These are phyloP conservation scores for Verticillium dahliae DNA, from an alignment of 2,329 filamentous ascomycete genomes.

Conservation along the genomic window DNA sequence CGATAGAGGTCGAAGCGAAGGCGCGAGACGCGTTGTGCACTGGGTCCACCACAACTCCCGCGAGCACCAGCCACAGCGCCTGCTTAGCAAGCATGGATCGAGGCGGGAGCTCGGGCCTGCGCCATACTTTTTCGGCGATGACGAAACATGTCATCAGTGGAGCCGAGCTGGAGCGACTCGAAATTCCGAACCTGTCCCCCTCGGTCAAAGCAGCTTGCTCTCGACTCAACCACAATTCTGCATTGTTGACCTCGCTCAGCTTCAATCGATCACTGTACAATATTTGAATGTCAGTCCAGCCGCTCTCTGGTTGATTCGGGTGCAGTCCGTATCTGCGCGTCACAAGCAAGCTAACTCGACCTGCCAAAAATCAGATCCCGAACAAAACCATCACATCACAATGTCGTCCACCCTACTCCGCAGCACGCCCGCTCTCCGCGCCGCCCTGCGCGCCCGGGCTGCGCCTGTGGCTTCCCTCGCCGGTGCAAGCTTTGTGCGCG, in stretches of 20 bases:
- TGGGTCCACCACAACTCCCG: neutral
- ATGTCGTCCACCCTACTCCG: slow-evolving; percentile 78
- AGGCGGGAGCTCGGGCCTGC: neutral
- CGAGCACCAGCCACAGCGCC: neutral
- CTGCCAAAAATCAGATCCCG: neutral
- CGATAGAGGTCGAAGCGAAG: neutral
- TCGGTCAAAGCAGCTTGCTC: neutral
- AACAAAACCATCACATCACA: slow-evolving; percentile 15
- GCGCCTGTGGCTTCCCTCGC: slow-evolving; percentile 56
- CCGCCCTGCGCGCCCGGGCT: slow-evolving; percentile 62
- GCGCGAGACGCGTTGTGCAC: neutral
- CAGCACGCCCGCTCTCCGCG: slow-evolving; percentile 59
- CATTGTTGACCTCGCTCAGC: too few relatives aligned
- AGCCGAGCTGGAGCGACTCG: slow-evolving; percentile 17
- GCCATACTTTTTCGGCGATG: slow-evolving; percentile 13
- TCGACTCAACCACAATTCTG: neutral
- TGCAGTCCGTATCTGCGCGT: neutral
- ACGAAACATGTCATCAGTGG: slow-evolving; percentile 16
- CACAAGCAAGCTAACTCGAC: neutral
- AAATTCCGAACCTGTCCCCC: slow-evolving; percentile 15
- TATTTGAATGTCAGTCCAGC: neutral
- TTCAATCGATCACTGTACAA: neutral
- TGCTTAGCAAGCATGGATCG: neutral
- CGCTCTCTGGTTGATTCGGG: neutral
- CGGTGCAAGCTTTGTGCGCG: slow-evolving; percentile 70